Evolutionary conservation across 2,329 filamentous ascomycete species (phyloP), one percentile per base, ranked within the genome.

Genomic region (Diaporthe caulivora): DNA sequence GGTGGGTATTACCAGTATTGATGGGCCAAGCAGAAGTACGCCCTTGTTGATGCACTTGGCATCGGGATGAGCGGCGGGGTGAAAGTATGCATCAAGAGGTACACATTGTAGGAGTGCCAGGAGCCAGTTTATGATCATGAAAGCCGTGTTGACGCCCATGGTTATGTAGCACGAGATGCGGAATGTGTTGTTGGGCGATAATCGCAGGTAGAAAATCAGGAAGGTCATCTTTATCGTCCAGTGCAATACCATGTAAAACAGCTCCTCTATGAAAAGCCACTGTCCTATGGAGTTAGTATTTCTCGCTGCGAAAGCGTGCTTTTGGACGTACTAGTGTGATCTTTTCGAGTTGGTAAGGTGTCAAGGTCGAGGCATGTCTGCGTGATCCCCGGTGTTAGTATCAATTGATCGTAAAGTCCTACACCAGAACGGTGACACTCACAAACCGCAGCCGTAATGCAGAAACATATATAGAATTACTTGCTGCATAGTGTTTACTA

Each of bases 201-300:
- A 29, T 11, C 60, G 60, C 21, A 65, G 31, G 7, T 65, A 65
- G 29, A 65, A 65, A 13, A 65, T 65, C 11, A 65, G 18, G 21
- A 65, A 65, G 60, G 60, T 65, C 60, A 51, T 51, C n/a, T 65
- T 65, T 6, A 65, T 49, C 6, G 60, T 65, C 60, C 60, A 65
- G n/a, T 65, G 60, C 8, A 29, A 34, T 3, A 65, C 24, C 60
- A 51, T 65, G 3, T 65, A 65, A n/a, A 47, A 65, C 8, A 65
- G 3, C 24, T 65, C 60, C 21, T 65, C 60, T 21, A 65, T 15
- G n/a, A 65, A 65, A 3, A 65, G 60, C 60, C 44, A 65, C 60
- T 65, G 5, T 24, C 2, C 6, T 24, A 10, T 6, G 3, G 29
- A 18, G 21, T 65, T 13, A 65, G 60, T 29, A 5, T 15, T 18